Evolutionary conservation across 2,329 filamentous ascomycete genomes (phyloP), one percentile per base, ranked within the genome.

Genomic region (Dothistroma septosporum): DNA sequence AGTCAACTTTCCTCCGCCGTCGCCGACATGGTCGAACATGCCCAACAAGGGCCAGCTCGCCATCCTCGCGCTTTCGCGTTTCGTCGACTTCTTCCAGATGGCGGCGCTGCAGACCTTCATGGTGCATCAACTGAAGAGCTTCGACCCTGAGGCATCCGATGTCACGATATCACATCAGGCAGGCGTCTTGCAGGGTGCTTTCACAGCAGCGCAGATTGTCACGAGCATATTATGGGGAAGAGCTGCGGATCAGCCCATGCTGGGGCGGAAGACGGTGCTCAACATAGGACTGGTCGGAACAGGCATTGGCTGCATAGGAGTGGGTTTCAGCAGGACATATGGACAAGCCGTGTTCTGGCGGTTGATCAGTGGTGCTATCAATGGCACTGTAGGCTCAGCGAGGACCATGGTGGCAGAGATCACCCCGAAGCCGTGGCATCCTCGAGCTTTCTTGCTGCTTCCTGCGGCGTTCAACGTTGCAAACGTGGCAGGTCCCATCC

Each of bases 71-170:
- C 62, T 71, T 21, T 77, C 75, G 16, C 76, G 76, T 44, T 75
- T 78, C 62, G 76, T 77, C 69, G 76, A 78, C 64, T 78, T 77
- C 66, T 77, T 76, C 67, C 76, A 78, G 64, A 76, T 76, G 75
- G 76, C 76, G 7, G 75, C 76, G 6, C 65, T 78, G 16, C 75
- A 77, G 65, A 76, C 75, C n/a, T 76, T 75, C 69, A 78, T 77
- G 76, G 73, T 77, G 41, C 74, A 77, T 57, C 75, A 78, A 65
- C 69, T 78, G 21, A 74, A 75, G 64, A 76, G 73, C 58, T 78
- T 77, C 64, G 72, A 78, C 55, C 68, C 70, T 10, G 64, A 68
- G 11, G 72, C 83, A 14, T 78, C 81, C 16, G 80, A 83, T 58
- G 72, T 79, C 24, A 74, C 77, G 52, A 76, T 78, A 46, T 75